A percentile compares a stretch with the other conserved stretches of the same genome.
These are phyloP conservation scores for Saxophila tyrrhenica DNA, from an alignment of 495 filamentous ascomycete genomes.

Conservation along the genomic window DNA sequence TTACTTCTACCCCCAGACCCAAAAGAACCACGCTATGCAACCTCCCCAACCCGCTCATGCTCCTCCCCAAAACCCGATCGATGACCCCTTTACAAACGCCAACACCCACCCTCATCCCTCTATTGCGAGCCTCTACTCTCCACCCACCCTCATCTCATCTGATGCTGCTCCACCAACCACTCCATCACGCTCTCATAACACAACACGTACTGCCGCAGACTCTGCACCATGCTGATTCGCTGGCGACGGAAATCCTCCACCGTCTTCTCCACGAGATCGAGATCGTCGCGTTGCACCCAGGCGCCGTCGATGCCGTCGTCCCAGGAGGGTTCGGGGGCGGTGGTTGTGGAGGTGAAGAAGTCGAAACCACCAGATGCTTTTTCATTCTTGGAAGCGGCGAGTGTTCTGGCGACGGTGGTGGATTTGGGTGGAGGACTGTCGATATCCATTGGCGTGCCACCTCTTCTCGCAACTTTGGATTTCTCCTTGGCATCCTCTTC, in stretches of 20 bases:
- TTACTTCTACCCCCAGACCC: too few relatives aligned
- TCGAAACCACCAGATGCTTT: slow-evolving; percentile 1
- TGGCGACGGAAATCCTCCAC: slow-evolving; percentile 84
- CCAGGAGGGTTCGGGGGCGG: background rate
- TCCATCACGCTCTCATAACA: slow-evolving; percentile 94
- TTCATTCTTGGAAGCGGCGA: background rate
- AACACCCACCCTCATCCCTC: background rate
- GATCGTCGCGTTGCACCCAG: slow-evolving; percentile 44
- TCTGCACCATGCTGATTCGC: slow-evolving; percentile 93
- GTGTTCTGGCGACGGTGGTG: background rate
- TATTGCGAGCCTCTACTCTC: too few relatives aligned
- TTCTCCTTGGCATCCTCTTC: slow-evolving; percentile 27
- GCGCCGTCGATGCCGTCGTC: slow-evolving; percentile 21
- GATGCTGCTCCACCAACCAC: slow-evolving; percentile 52
- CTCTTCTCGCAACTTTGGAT: slow-evolving; percentile 34
- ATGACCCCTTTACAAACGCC: background rate
- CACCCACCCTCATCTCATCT: background rate
- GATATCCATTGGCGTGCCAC: background rate
- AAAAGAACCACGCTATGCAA: background rate
- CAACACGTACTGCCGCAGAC: slow-evolving; percentile 82
- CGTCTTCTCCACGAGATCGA: slow-evolving; percentile 72
- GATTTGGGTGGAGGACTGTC: background rate
- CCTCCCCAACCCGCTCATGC: background rate
- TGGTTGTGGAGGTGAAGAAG: slow-evolving; percentile 14
- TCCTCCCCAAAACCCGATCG: too few relatives aligned